A percentile compares a stretch with the other conserved stretches of the same genome.
Evolutionary conservation across 2,329 filamentous ascomycete species (phyloP).

Genomic region (Apiospora malaysiana): DNA sequence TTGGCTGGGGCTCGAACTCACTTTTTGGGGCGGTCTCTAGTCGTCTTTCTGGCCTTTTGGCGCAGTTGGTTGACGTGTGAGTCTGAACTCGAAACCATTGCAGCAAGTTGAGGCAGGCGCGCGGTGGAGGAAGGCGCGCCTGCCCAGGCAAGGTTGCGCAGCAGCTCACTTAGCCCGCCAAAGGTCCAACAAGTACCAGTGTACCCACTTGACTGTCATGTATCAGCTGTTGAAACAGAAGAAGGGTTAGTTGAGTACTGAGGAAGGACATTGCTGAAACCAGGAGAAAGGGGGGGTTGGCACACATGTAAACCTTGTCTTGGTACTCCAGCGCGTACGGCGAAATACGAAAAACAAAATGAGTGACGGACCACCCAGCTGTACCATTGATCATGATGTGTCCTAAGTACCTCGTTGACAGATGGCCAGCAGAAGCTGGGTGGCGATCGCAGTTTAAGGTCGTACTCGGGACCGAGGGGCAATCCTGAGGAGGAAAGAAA

Average conservation of each 20-base stretch:
- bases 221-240: neutral
- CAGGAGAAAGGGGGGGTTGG: neutral
- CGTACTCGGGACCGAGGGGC: neutral
- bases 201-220: neutral
- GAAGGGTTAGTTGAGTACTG: neutral
- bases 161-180: neutral
- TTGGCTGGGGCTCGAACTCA: neutral
- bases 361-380: slow-evolving; percentile 1
- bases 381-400: neutral
- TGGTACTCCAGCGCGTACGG: neutral
- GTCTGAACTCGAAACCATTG: neutral
- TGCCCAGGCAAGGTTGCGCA: neutral
- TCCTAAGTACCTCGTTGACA: neutral
- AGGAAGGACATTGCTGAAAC: neutral
- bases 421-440: neutral
- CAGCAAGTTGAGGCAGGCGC: neutral
- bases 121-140: neutral
- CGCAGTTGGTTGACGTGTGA: neutral
- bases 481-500: neutral
- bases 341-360: neutral
- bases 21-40: neutral
- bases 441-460: slow-evolving; percentile 7
- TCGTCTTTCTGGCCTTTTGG: neutral
- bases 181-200: neutral
- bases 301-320: neutral